Conservation (phyloP, 257 asterid species). For the Lycium barbarum region DNA sequence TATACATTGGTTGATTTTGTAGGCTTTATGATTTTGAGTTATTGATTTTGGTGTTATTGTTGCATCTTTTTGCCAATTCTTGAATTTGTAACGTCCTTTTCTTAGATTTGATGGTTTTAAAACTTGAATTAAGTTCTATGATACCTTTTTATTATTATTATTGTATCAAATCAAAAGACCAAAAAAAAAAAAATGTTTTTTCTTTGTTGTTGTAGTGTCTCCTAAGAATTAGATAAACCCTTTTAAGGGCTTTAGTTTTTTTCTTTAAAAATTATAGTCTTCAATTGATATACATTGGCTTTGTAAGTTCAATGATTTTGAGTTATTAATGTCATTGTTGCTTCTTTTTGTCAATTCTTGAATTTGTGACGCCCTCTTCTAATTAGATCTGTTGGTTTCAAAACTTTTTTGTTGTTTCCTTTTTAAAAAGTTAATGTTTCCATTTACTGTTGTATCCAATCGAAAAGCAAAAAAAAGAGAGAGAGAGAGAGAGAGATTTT, state of each 20-base stretch:
- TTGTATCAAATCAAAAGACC: too few relatives aligned
- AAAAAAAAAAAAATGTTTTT: too few relatives aligned
- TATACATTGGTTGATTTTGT: neutral
- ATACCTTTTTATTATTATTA: neutral
- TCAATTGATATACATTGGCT: neutral
- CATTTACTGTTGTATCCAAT: neutral
- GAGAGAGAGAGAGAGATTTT: neutral
- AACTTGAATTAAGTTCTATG: neutral
- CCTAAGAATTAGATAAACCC: too few relatives aligned
- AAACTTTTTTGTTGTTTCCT: neutral
- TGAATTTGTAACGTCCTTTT: neutral
- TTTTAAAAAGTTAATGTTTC: neutral
- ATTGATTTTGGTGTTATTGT: neutral
- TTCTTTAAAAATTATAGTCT: too few relatives aligned
- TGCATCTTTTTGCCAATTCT: neutral
- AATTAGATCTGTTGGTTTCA: neutral
- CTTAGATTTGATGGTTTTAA: neutral
- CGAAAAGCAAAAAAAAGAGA: neutral
- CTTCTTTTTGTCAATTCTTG: neutral
- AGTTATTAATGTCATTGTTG: neutral
- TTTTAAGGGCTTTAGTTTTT: too few relatives aligned
- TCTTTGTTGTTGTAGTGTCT: neutral
- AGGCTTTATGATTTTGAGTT: neutral
- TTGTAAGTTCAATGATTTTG: neutral
- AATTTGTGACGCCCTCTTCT: neutral